Conservation (phyloP, 306 rosid genomes). For the Rosa multiflora region DNA sequence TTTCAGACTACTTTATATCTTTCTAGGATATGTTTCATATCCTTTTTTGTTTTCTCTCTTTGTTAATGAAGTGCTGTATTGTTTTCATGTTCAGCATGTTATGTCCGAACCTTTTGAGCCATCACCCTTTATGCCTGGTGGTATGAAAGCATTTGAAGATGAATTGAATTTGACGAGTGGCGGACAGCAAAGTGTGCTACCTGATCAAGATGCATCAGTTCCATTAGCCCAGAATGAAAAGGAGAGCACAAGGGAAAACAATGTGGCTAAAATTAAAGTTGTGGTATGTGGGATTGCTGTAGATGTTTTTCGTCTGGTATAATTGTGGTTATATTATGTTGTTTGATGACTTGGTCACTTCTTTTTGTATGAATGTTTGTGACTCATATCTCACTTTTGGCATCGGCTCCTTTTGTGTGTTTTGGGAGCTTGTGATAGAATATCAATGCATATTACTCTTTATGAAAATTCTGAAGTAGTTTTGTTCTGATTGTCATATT, state of each 20-base stretch:
- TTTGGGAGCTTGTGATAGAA: background rate
- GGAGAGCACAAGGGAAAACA: constrained; percentile 76
- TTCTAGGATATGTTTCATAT: background rate
- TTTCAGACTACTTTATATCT: background rate
- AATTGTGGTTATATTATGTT: background rate
- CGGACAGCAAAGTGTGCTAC: constrained; percentile 58
- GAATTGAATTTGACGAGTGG: constrained; percentile 45
- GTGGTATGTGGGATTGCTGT: constrained; percentile 65
- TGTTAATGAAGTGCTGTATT: constrained; percentile 28
- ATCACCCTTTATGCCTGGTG: constrained; percentile 86
- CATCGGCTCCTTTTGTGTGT: background rate
- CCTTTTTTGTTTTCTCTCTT: constrained; percentile 1
- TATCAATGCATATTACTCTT: background rate
- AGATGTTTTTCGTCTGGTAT: background rate
- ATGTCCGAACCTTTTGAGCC: constrained; percentile 89
- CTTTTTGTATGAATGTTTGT: background rate
- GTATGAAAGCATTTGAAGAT: constrained; percentile 59
- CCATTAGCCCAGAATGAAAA: constrained; percentile 53
- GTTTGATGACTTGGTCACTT: background rate
- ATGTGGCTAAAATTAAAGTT: constrained; percentile 92
- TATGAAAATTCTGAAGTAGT: background rate
- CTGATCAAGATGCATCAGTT: constrained; percentile 52
- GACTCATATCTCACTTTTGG: background rate
- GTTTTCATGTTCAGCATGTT: constrained; percentile 63
- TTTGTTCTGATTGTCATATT: constrained; percentile 28